phyloP scores from a whole-genome alignment of 2,329 filamentous ascomycete genomes.

The Cucurbitaria berberidis region DNA sequence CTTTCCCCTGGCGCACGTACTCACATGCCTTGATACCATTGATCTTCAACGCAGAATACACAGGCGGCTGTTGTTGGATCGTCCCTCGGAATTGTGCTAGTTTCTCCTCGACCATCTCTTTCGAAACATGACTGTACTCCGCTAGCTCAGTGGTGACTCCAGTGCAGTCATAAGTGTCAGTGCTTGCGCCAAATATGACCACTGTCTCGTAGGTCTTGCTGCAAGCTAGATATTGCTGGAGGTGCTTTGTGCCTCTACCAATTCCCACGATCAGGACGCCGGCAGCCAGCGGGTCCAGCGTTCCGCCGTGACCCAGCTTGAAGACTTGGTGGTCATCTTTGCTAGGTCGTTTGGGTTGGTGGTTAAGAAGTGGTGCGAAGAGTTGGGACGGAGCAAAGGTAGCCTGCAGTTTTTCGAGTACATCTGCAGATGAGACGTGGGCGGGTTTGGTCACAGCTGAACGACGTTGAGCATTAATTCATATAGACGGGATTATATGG shows the following conservation, averaged over 20 bases:
- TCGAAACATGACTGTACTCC: constrained; percentile 22
- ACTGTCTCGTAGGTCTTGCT: constrained; percentile 40
- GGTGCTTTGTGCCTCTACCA: constrained; percentile 38
- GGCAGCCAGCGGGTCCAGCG: constrained; percentile 38
- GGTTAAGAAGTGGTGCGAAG: constrained; percentile 21
- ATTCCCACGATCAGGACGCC: constrained; percentile 42
- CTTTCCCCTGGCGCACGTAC: constrained; percentile 32
- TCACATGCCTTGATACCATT: constrained; percentile 40
- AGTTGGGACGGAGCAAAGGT: constrained; percentile 24
- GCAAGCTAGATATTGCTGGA: constrained; percentile 33
- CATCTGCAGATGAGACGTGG: constrained; percentile 28
- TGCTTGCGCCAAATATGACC: constrained; percentile 37
- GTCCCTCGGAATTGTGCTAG: constrained; percentile 28
- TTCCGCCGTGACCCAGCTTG: constrained; percentile 40
- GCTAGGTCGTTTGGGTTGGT: constrained; percentile 28
- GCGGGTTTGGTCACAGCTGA: constrained; percentile 33
- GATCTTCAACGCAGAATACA: constrained; percentile 41
- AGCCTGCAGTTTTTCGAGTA: constrained; percentile 30
- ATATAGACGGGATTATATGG: neutral
- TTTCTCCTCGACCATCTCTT: constrained; percentile 23
- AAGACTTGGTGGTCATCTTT: constrained; percentile 31
- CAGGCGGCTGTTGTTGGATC: constrained; percentile 33
- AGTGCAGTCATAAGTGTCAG: constrained; percentile 38
- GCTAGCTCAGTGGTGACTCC: constrained; percentile 23
- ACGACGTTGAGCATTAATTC: neutral